Base-by-base conservation (phyloP, 1,139 yeast species). In the Ashbya aceris region DNA sequence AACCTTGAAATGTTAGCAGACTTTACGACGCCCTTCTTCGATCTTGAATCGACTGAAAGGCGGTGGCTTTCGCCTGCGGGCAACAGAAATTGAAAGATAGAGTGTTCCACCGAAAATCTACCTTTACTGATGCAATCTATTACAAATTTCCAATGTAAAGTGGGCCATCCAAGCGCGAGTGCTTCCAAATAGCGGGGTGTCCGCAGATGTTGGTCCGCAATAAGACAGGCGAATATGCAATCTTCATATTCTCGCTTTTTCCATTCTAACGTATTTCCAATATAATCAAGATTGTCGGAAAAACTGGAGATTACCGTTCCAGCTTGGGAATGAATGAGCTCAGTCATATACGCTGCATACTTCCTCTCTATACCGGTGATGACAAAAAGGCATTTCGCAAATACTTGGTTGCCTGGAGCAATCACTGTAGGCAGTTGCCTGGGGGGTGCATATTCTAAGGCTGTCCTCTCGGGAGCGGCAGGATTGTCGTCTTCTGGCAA, bases 91-190 rank as follows among this genome's bases (percentile, higher is more conserved):
- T 49, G 26, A 69, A 64, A 11, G 58, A 60, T 38, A 5, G 65
- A 79, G 60, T 51, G 8, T 45, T 51, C 23, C 58, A 39, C 17
- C 11, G 11, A 9, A 51, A 51, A 8, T 53, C 48, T 3, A 66
- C 55, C 11, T 61, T 57, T 2, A 52, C 49, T 36, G 1, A 74
- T 53, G 44, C 83, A 72, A 48, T 79, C 82, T n/a, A 64, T 60
- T 8, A 89, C 67, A 51, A 74, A 87, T 10, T 65, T 60, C 47
- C 74, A 73, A 2, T 85, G 77, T 28, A 89, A 55, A 13, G 86
- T 74, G 1, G 97, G 97, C 95, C 95, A 86, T 1, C 94, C 93
- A 35, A 87, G 60, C 0, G 94, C 86, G n/a, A 87, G 63, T 0
- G 84, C 78, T 55, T 86, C 94, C n/a, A 87, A 61, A 55, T 83